phyloP scores from a whole-genome alignment of 495 filamentous ascomycete genomes.

The Arthonia radiata region DNA sequence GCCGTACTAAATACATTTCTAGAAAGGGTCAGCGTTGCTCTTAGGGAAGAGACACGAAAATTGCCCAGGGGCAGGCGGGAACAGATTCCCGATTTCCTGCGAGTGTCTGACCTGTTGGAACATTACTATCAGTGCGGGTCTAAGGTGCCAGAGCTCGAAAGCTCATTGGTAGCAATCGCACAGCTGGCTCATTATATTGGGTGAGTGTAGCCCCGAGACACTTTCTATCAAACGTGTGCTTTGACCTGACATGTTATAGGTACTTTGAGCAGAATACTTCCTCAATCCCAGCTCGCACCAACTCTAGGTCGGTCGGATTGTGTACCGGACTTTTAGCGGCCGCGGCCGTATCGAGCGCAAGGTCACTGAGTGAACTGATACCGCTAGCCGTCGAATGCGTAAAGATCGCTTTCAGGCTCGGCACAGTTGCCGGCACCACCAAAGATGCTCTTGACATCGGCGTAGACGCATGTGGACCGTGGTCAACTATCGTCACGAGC shows the following conservation, averaged over 20 bases:
- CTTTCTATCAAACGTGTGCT: conserved; percentile 2
- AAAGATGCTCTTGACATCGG: conserved; percentile 24
- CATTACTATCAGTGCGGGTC: conserved; percentile 30
- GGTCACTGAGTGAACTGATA: conserved; percentile 41
- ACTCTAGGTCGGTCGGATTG: conserved; percentile 31
- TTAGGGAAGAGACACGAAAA: conserved; percentile 36
- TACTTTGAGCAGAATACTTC: conserved; percentile 27
- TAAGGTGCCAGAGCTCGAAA: conserved; percentile 38
- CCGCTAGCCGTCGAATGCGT: conserved; percentile 43
- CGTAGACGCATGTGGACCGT: conserved; percentile 23
- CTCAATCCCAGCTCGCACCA: conserved; percentile 14
- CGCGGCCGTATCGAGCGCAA: conserved; percentile 41
- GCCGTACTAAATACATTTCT: conserved; percentile 40
- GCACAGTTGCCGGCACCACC: conserved; percentile 29
- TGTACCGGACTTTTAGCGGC: conserved; percentile 55
- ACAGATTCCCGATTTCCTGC: conserved; percentile 42
- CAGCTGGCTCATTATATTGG: conserved; percentile 56
- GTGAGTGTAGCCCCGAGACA: conserved; percentile 20
- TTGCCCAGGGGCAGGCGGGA: conserved; percentile 33
- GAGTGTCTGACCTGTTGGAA: conserved; percentile 43
- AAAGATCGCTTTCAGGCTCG: conserved; percentile 46
- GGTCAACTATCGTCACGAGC: conserved; percentile 28
- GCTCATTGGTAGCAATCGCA: conserved; percentile 40
- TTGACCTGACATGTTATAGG: conserved; percentile 16
- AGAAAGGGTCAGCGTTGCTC: conserved; percentile 30